phyloP scores from a whole-genome alignment of 1,284 basidiomycete genomes.

The Ustilago loliicola region DNA sequence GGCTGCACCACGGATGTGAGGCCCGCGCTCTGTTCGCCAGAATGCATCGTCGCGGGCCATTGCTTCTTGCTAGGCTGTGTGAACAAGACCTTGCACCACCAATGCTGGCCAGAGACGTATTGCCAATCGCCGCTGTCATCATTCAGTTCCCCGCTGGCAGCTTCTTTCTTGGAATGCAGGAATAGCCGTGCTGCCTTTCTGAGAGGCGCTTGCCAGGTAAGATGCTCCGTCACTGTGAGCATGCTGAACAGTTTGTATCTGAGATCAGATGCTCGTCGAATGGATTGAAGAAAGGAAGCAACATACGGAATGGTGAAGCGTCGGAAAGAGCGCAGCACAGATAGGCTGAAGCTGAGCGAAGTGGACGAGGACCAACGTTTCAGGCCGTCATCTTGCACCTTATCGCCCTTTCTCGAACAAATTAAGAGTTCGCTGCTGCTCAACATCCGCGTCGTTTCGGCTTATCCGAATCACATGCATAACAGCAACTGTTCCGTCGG shows the following conservation, averaged over 20 bases:
- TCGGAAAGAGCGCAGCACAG: not conserved
- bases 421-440: not conserved
- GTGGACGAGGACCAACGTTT: not conserved
- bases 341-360: not conserved
- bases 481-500: not conserved
- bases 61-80: conserved; percentile 26
- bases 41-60: not conserved
- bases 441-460: not conserved
- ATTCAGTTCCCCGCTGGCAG: not conserved
- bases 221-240: conserved; percentile 28
- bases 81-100: conserved; percentile 28
- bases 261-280: not conserved
- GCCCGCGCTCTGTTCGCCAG: not conserved
- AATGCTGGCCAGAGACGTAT: conserved; percentile 28
- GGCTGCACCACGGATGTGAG: not conserved
- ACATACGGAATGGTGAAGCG: not conserved
- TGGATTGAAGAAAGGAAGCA: not conserved
- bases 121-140: conserved; percentile 22
- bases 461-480: not conserved
- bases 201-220: conserved; percentile 27
- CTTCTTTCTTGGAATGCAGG: not conserved
- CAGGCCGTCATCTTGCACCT: not conserved
- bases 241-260: conserved; percentile 3
- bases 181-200: conserved; percentile 12
- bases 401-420: not conserved